Conservation (phyloP, 2,329 filamentous ascomycete genomes). For the Fusarium denticulatum region DNA sequence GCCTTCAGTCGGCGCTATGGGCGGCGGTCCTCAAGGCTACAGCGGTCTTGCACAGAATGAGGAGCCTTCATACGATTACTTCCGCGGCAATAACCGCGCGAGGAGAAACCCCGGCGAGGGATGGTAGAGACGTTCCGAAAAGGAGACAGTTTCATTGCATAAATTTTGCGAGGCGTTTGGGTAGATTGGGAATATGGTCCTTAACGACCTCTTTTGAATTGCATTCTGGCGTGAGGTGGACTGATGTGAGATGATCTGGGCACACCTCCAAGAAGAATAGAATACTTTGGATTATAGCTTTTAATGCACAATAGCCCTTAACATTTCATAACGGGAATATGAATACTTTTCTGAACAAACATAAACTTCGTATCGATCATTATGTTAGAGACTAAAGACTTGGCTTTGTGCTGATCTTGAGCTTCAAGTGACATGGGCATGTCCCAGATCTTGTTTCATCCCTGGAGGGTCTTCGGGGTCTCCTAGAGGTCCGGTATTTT, state of each 20-base stretch:
- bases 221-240: conserved; percentile 29
- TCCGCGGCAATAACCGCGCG: conserved; percentile 53
- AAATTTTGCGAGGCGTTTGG: conserved; percentile 45
- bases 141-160: conserved; percentile 20
- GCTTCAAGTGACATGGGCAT: neutral
- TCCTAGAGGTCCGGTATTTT: neutral
- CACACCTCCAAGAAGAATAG: conserved; percentile 23
- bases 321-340: neutral
- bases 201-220: conserved; percentile 11
- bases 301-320: conserved; percentile 29
- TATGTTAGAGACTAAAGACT: neutral
- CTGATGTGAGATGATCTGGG: conserved; percentile 21
- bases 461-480: neutral
- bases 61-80: conserved; percentile 64
- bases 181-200: conserved; percentile 39
- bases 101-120: conserved; percentile 51
- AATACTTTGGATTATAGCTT: conserved; percentile 33
- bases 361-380: neutral
- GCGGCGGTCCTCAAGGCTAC: conserved; percentile 68
- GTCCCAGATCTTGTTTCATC: conserved; percentile 1
- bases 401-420: neutral
- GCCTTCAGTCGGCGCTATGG: conserved; percentile 61
- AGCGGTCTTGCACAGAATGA: conserved; percentile 67
- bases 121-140: conserved; percentile 45
- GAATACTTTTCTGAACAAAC: neutral